Base-by-base conservation (phyloP, 768 basidiomycete species). In the Tulasnella sp. region DNA sequence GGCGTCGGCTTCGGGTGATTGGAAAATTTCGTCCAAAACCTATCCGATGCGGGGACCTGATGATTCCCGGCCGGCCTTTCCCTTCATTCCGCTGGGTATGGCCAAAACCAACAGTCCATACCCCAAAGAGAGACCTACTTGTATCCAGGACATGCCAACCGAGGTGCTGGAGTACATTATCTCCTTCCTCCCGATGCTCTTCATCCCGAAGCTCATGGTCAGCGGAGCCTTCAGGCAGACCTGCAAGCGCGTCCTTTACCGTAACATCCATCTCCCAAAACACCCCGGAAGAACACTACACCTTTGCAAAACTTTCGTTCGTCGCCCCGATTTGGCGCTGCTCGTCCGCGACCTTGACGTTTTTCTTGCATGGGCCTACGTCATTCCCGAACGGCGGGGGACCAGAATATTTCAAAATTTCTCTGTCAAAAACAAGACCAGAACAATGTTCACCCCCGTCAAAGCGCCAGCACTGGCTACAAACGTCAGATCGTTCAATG, bases 251-350 rank as follows among this genome's bases (percentile, higher is more conserved):
- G 8, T 24, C 58, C 28, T 60, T 24, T 60, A 60, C 28, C 58
- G 28, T 3, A 60, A n/a, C 28, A 60, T 60, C 2, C 58, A 31
- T 24, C 22, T 60, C 12, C 24, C 8, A 2, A 6, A 31, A 3
- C 8, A 11, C 3, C 58, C 2, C 22, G 58, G 58, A 60, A 24
- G 58, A 1, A 14, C 58, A n/a, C 58, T 60, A 11, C 58, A 60
- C 58, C 58, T 60, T 60, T 60, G 58, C 58, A 60, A 60, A 14
- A 60, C 58, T 60, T 60, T 60, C 12, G 58, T 60, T 12, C 58
- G 18, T 31, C 58, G 58, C 18, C 58, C 58, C 9, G 58, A 60
- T 60, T 14, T 60, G 58, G 58, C 58, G 6, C 58, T 60, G 24
- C 58, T 60, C 22, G 20, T 60, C 14, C 58, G 58, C 58, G 58